Conservation (phyloP, 2,329 filamentous ascomycete species). For the Tolypocladium sp. region DNA sequence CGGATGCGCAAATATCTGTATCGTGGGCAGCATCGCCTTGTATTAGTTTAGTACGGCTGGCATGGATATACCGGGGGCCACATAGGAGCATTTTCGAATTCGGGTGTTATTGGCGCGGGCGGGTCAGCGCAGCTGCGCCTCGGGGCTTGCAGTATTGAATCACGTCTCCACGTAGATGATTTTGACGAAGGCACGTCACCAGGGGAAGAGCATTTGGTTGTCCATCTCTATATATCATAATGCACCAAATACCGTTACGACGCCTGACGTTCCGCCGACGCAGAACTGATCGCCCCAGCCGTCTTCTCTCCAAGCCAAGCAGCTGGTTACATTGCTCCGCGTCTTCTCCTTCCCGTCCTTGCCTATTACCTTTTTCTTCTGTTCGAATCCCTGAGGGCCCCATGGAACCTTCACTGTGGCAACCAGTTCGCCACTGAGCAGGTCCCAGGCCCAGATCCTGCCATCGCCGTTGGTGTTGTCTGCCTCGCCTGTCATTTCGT, state of each 20-base stretch:
- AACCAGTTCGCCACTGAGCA: slow-evolving; percentile 61
- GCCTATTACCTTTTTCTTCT: slow-evolving; percentile 43
- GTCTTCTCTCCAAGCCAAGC: slow-evolving; percentile 52
- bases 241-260: slow-evolving; percentile 53
- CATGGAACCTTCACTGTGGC: slow-evolving; percentile 52
- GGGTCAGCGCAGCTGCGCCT: background rate
- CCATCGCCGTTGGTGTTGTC: slow-evolving; percentile 37
- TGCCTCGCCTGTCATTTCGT: slow-evolving; percentile 45
- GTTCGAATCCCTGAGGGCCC: slow-evolving; percentile 40
- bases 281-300: slow-evolving; percentile 58
- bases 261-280: slow-evolving; percentile 54
- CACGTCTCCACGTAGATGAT: background rate
- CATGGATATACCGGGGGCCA: background rate
- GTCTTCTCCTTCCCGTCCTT: slow-evolving; percentile 52
- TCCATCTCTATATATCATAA: slow-evolving; percentile 14
- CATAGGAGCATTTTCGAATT: background rate
- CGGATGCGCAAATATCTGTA: background rate
- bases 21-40: background rate
- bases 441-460: slow-evolving; percentile 72
- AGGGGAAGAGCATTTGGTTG: background rate
- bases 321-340: slow-evolving; percentile 51
- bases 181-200: background rate
- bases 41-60: background rate
- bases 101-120: slow-evolving; percentile 4
- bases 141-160: background rate